Evolutionary conservation across 139 green algal species (phyloP).

Genomic region (Parachlorella kessleri): DNA sequence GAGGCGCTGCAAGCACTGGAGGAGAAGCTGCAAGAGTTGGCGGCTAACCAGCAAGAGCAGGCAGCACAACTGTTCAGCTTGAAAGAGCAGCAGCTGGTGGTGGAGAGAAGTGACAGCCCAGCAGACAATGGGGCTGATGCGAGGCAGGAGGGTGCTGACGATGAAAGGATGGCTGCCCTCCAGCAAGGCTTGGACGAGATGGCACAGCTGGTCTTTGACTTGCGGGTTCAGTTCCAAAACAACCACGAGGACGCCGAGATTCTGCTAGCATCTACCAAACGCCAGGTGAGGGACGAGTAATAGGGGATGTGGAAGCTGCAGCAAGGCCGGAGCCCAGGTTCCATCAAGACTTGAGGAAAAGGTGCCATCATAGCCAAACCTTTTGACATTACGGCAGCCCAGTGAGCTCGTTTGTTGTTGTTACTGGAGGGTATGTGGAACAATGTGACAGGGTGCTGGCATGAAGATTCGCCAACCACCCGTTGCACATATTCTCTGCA

Average conservation of each 20-base stretch:
- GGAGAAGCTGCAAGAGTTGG: not conserved
- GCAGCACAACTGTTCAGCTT: not conserved
- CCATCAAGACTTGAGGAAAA: not conserved
- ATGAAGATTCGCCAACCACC: conserved; percentile 14
- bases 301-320: no score
- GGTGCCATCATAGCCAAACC: not conserved
- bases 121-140: not conserved
- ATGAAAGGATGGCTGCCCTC: not conserved
- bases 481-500: no score
- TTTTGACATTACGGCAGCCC: not conserved
- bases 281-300: not conserved
- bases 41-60: no score
- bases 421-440: not conserved
- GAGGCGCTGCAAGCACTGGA: no score
- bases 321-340: not conserved
- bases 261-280: not conserved
- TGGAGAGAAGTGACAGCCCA: not conserved
- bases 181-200: not conserved
- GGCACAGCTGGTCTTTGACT: conserved; percentile 24
- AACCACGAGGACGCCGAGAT: conserved; percentile 11
- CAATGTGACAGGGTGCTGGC: not conserved
- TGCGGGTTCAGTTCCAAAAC: conserved; percentile 21
- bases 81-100: not conserved
- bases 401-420: not conserved
- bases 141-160: not conserved